A percentile compares a stretch with the other conserved stretches of the same genome.
Evolutionary conservation across 768 basidiomycete genomes (phyloP).

Genomic region (Lyophyllum atratum): DNA sequence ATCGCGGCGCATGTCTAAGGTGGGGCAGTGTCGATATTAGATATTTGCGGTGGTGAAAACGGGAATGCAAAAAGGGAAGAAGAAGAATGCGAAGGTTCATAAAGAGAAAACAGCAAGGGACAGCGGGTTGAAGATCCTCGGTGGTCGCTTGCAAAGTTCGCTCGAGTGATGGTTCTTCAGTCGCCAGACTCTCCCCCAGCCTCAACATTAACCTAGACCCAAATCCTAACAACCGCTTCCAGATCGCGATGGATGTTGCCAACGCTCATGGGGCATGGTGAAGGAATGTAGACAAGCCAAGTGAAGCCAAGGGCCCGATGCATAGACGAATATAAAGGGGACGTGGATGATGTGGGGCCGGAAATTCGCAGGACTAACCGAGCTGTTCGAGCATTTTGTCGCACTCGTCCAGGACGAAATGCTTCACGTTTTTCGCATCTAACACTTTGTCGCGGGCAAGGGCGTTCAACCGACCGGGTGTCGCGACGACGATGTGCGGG

Average conservation of each 20-base stretch:
- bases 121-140: slow-evolving; percentile 32
- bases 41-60: slow-evolving; percentile 50
- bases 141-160: slow-evolving; percentile 35
- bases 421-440: slow-evolving; percentile 95
- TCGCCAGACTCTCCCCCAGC: slow-evolving; percentile 25
- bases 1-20: slow-evolving; percentile 99
- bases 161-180: slow-evolving; percentile 33
- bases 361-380: slow-evolving; percentile 96
- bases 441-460: slow-evolving; percentile 93
- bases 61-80: slow-evolving; percentile 50
- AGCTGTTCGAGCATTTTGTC: slow-evolving; percentile 99
- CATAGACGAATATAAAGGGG: slow-evolving; percentile 53
- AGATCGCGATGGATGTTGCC: slow-evolving; percentile 37
- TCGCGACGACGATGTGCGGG: slow-evolving; percentile 98
- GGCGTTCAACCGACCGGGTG: slow-evolving; percentile 95
- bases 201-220: slow-evolving; percentile 39
- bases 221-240: slow-evolving; percentile 38
- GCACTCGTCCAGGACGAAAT: slow-evolving; percentile 99
- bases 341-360: slow-evolving; percentile 51
- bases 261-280: slow-evolving; percentile 36
- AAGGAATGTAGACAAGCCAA: slow-evolving; percentile 39
- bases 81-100: slow-evolving; percentile 34
- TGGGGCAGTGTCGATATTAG: slow-evolving; percentile 72
- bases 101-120: slow-evolving; percentile 18
- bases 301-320: slow-evolving; percentile 39